These are phyloP conservation scores for Peronospora destructor DNA, from an alignment of 352 stramenopile genomes.

Conservation along the genomic window DNA sequence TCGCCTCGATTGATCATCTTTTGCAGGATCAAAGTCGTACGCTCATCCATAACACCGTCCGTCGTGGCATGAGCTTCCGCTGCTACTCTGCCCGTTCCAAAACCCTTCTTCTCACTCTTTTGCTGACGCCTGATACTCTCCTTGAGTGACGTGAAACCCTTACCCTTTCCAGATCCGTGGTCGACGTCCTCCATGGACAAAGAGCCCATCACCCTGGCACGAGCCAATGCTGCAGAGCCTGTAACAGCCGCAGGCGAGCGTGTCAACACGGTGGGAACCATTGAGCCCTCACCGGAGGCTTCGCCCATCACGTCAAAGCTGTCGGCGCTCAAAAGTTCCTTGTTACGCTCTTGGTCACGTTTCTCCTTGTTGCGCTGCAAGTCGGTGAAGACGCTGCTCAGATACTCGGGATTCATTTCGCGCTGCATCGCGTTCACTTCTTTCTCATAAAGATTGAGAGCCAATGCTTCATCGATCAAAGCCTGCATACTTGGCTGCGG, in stretches of 20 bases:
- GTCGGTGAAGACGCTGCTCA: conserved; percentile 34
- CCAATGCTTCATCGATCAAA: conserved; percentile 67
- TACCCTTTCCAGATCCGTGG: conserved; percentile 31
- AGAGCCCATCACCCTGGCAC: conserved; percentile 20
- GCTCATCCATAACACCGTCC: conserved; percentile 72
- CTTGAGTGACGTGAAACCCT: conserved; percentile 50
- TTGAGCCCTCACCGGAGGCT: conserved; percentile 10
- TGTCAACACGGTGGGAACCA: conserved; percentile 17
- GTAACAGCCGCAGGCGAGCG: conserved; percentile 19
- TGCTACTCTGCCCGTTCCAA: conserved; percentile 40
- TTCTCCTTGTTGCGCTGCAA: conserved; percentile 30
- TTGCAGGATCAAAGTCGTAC: conserved; percentile 59
- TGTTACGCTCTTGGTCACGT: conserved; percentile 25
- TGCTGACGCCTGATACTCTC: conserved; percentile 45
- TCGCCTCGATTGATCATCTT: conserved; percentile 69
- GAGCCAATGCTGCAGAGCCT: conserved; percentile 16
- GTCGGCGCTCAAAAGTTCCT: conserved; percentile 37
- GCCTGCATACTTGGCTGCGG: conserved; percentile 42
- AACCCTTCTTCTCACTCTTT: conserved; percentile 59
- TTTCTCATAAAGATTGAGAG: conserved; percentile 54
- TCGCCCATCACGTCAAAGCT: conserved; percentile 24
- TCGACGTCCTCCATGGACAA: conserved; percentile 37
- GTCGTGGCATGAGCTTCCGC: conserved; percentile 46
- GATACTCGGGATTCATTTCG: conserved; percentile 35
- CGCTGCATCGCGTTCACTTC: conserved; percentile 38